Conservation (phyloP, 495 filamentous ascomycete genomes). For the Podospora pseudoanserina region DNA sequence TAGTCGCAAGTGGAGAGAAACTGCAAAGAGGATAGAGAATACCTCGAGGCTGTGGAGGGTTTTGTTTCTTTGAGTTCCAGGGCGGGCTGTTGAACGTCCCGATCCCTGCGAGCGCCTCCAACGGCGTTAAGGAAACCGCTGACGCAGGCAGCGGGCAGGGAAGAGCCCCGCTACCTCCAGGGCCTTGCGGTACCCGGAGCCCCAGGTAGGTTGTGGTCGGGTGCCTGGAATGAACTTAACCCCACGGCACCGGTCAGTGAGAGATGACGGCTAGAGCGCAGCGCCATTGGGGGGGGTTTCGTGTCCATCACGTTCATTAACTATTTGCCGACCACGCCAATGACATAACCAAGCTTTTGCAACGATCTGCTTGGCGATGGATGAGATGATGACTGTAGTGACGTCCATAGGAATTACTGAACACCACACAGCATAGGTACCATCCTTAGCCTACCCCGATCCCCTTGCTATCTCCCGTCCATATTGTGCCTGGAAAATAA, state of each 20-base stretch:
- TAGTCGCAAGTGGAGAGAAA: background rate
- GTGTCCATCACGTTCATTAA: too few species aligned
- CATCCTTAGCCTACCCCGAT: too few species aligned
- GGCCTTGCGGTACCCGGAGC: too few species aligned
- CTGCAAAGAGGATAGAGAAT: background rate
- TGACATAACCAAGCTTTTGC: background rate
- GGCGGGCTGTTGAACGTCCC: background rate
- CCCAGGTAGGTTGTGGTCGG: too few species aligned
- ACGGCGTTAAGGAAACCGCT: background rate
- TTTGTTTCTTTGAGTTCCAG: background rate
- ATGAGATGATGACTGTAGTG: background rate
- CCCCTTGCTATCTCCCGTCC: background rate
- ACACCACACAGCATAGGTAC: too few species aligned
- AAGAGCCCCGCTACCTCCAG: background rate
- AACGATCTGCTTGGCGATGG: background rate
- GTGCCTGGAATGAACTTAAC: background rate
- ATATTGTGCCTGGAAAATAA: background rate
- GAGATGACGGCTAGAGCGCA: background rate
- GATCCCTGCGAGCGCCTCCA: background rate
- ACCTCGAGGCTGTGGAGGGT: background rate
- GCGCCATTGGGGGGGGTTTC: background rate
- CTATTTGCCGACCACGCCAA: background rate
- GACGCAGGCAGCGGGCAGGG: background rate
- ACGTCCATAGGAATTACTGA: background rate
- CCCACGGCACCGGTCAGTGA: background rate